Evolutionary conservation across 2,329 filamentous ascomycete species (phyloP).

Genomic region (Fusarium pseudocircinatum): DNA sequence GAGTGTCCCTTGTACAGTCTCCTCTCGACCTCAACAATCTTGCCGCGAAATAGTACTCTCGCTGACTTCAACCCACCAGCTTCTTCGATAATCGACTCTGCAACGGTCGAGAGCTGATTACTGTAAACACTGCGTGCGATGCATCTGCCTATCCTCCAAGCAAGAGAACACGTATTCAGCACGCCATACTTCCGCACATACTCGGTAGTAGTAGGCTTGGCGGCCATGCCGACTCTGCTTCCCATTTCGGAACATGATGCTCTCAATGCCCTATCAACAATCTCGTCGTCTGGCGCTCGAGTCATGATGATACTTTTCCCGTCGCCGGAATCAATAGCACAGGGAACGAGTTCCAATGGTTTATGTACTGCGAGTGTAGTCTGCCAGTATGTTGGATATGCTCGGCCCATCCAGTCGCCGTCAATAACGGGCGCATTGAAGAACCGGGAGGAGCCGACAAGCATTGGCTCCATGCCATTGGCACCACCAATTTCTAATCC

Average conservation of each 20-base stretch:
- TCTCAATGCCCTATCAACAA: not conserved
- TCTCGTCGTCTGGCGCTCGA: not conserved
- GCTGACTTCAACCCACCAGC: not conserved
- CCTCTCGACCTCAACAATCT: not conserved
- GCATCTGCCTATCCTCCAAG: not conserved
- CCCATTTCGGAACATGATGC: not conserved
- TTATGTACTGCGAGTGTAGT: constrained; percentile 3
- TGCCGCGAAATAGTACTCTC: not conserved
- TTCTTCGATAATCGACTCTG: not conserved
- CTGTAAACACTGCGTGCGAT: not conserved
- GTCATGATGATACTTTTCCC: constrained; percentile 10
- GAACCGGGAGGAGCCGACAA: not conserved
- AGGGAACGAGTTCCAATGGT: not conserved
- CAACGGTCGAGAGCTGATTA: not conserved
- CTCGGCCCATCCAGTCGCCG: constrained; percentile 28
- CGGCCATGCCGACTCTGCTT: not conserved
- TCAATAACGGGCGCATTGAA: constrained; percentile 12
- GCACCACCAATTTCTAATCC: constrained; percentile 28
- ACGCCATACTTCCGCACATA: not conserved
- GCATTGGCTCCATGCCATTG: constrained; percentile 15
- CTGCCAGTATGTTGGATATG: constrained; percentile 27
- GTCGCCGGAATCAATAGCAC: constrained; percentile 1
- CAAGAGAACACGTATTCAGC: not conserved
- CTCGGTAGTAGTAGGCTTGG: not conserved
- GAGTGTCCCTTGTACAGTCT: not conserved